A percentile compares a stretch with the other conserved stretches of the same genome.
Conservation (phyloP, 495 filamentous ascomycete species). For the Penicillium ucsense region DNA sequence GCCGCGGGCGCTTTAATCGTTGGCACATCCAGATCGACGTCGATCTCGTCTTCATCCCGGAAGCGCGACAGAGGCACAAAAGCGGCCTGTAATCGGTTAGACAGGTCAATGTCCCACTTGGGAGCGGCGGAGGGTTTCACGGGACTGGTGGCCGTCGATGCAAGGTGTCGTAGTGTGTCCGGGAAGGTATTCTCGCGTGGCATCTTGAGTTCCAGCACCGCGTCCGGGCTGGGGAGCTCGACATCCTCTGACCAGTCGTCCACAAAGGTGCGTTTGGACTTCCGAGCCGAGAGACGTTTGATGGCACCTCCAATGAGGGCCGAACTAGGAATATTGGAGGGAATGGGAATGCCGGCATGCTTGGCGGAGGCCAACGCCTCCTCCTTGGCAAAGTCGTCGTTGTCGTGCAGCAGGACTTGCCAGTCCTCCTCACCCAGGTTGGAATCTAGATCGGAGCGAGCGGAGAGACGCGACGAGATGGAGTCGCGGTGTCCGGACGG, state of each 20-base stretch:
- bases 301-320: constrained; percentile 90
- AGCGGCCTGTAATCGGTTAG: constrained; percentile 17
- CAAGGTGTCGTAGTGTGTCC: constrained; percentile 57
- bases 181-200: constrained; percentile 53
- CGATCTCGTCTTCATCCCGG: constrained; percentile 50
- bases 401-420: constrained; percentile 66
- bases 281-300: constrained; percentile 77
- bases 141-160: constrained; percentile 32
- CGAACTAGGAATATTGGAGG: constrained; percentile 81
- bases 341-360: constrained; percentile 85
- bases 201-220: constrained; percentile 52
- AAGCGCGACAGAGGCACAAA: constrained; percentile 44
- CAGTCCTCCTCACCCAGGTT: constrained; percentile 71
- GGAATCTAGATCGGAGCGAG: constrained; percentile 71
- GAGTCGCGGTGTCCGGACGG: constrained; percentile 57
- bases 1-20: constrained; percentile 62
- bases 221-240: constrained; percentile 58
- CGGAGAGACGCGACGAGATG: constrained; percentile 65
- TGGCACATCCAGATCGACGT: constrained; percentile 52
- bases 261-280: constrained; percentile 59
- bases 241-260: constrained; percentile 94
- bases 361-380: constrained; percentile 82
- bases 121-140: constrained; percentile 27
- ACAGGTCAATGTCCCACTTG: constrained; percentile 19
- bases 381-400: constrained; percentile 68